Conservation (phyloP, 176 grass and related monocot species). For the Aegilops longissima region DNA sequence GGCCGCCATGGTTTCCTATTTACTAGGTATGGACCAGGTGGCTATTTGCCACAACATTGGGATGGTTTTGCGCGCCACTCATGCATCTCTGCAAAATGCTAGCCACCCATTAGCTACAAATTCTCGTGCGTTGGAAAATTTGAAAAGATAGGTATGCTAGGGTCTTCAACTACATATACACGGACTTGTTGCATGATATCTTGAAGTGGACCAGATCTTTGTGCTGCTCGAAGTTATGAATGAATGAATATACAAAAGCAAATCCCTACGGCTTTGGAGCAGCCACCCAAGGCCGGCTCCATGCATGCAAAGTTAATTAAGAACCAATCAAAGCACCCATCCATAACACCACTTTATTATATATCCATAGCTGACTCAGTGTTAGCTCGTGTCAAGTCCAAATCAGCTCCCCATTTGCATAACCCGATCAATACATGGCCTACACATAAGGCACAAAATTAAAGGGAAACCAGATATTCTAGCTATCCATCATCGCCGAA, state of each 20-base stretch:
- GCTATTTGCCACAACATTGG: too few species aligned
- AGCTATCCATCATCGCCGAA: background rate
- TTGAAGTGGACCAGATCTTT: background rate
- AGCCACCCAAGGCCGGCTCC: background rate
- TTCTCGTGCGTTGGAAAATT: too few species aligned
- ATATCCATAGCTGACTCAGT: conserved; percentile 8
- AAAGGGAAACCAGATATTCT: conserved; percentile 17
- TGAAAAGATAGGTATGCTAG: too few species aligned
- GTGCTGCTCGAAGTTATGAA: background rate
- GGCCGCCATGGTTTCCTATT: too few species aligned
- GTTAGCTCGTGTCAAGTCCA: conserved; percentile 46
- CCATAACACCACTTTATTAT: background rate
- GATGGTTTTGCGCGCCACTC: too few species aligned
- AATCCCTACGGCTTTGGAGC: conserved; percentile 18
- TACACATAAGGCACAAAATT: background rate
- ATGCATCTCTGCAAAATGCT: too few species aligned
- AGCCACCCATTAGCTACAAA: too few species aligned
- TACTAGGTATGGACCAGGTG: too few species aligned
- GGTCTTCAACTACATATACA: background rate
- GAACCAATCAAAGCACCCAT: conserved; percentile 33
- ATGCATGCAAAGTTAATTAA: conserved; percentile 31
- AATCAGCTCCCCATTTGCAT: conserved; percentile 14
- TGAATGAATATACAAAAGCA: conserved; percentile 16
- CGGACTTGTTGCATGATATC: background rate
- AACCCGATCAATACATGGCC: background rate